Percentiles rank a stretch among this genome's conserved stretches.
Evolutionary conservation across 2,329 filamentous ascomycete genomes (phyloP).

Genomic region (Fusarium anguioides): DNA sequence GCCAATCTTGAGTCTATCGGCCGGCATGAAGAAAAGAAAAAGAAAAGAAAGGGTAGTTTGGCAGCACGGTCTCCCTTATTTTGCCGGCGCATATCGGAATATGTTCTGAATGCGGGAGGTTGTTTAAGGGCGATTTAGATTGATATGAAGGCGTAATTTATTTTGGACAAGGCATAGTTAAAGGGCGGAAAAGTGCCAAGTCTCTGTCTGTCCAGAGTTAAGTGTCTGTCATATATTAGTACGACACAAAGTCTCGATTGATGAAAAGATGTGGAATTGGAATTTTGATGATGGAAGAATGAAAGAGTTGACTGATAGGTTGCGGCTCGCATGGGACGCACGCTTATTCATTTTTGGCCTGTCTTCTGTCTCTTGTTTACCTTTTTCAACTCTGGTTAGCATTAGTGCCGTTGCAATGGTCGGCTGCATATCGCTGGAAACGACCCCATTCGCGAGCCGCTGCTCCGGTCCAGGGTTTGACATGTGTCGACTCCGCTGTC

Average conservation of each 20-base stretch:
- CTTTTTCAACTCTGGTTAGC: conserved; percentile 26
- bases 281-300: conserved; percentile 29
- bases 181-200: conserved; percentile 23
- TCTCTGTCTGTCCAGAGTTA: conserved; percentile 1
- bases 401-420: conserved; percentile 25
- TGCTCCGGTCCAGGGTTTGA: conserved; percentile 41
- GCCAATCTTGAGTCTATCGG: conserved; percentile 31
- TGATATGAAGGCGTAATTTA: conserved; percentile 27
- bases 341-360: conserved; percentile 42
- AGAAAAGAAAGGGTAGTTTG: too few relatives aligned
- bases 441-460: conserved; percentile 44
- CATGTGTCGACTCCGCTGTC: conserved; percentile 36
- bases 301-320: conserved; percentile 18
- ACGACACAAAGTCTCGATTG: conserved; percentile 18
- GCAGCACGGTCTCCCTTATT: conserved; percentile 12
- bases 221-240: conserved; percentile 16
- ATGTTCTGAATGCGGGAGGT: conserved; percentile 28
- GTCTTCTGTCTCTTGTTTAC: conserved; percentile 19
- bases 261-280: conserved; percentile 36
- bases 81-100: conserved; percentile 23
- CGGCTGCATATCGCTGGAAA: conserved; percentile 38
- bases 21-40: conserved; percentile 8
- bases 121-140: conserved; percentile 24
- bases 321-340: conserved; percentile 29
- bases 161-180: conserved; percentile 14